These are phyloP conservation scores for Penicillium parvum DNA, from an alignment of 495 filamentous ascomycete genomes.

Conservation along the genomic window DNA sequence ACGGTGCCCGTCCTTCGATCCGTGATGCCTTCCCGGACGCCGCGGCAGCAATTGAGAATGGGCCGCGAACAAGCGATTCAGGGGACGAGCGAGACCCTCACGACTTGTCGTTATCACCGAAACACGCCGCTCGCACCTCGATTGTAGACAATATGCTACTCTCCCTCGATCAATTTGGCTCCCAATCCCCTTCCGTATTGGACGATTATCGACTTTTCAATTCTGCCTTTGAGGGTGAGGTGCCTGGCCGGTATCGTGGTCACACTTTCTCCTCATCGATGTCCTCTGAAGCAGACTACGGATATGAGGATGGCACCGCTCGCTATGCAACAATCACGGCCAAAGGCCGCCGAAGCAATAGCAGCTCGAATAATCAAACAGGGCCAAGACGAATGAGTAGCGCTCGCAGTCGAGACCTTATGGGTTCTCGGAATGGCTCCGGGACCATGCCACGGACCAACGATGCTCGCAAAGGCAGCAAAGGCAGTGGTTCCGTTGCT, in stretches of 20 bases:
- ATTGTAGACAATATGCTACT: conserved; percentile 90
- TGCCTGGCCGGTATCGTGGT: conserved; percentile 47
- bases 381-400: conserved; percentile 62
- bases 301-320: conserved; percentile 59
- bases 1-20: conserved; percentile 32
- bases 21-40: conserved; percentile 51
- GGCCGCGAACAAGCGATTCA: conserved; percentile 39
- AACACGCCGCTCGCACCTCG: conserved; percentile 75
- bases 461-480: conserved; percentile 59
- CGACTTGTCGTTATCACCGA: conserved; percentile 73
- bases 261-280: conserved; percentile 64
- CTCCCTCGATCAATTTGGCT: conserved; percentile 75
- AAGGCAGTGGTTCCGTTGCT: conserved; percentile 67
- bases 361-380: conserved; percentile 69
- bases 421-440: conserved; percentile 22
- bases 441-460: conserved; percentile 23
- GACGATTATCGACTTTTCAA: conserved; percentile 43
- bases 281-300: conserved; percentile 70
- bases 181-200: conserved; percentile 41
- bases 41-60: conserved; percentile 37
- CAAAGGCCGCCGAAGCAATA: conserved; percentile 70
- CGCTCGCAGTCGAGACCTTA: conserved; percentile 46
- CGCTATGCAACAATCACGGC: conserved; percentile 53
- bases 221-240: conserved; percentile 35
- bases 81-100: conserved; percentile 70